Evolutionary conservation across 805 yeast genomes (phyloP).

Genomic region (Candida railenensis): DNA sequence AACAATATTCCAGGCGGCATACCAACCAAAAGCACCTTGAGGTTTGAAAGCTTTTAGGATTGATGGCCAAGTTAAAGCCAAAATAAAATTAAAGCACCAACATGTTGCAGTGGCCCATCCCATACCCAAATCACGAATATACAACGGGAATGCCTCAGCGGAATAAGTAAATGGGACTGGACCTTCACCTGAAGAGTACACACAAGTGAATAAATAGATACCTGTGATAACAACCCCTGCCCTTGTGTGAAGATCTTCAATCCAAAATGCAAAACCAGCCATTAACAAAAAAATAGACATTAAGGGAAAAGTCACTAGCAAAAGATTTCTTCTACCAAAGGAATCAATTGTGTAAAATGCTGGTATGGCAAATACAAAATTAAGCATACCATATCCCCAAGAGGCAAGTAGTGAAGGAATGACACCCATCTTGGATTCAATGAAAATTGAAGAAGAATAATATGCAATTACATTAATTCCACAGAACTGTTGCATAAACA

Average conservation of each 20-base stretch:
- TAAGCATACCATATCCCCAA: slow-evolving; percentile 82
- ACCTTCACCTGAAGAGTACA: slow-evolving; percentile 84
- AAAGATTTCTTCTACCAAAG: slow-evolving; percentile 67
- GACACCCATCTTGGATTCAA: slow-evolving; percentile 61
- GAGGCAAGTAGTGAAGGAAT: slow-evolving; percentile 72
- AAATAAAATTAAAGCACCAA: slow-evolving; percentile 70
- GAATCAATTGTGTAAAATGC: slow-evolving; percentile 78
- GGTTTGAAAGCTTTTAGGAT: slow-evolving; percentile 63
- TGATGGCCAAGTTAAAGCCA: slow-evolving; percentile 80
- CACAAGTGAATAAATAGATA: slow-evolving; percentile 68
- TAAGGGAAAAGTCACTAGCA: slow-evolving; percentile 60
- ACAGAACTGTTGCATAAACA: slow-evolving; percentile 90
- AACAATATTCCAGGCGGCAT: slow-evolving; percentile 79
- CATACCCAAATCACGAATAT: slow-evolving; percentile 79
- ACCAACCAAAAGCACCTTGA: slow-evolving; percentile 87
- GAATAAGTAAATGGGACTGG: slow-evolving; percentile 89
- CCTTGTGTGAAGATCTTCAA: slow-evolving; percentile 53
- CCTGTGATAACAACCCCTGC: slow-evolving; percentile 71
- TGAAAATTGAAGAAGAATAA: slow-evolving; percentile 76
- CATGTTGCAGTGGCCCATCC: slow-evolving; percentile 73
- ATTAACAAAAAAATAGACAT: slow-evolving; percentile 60
- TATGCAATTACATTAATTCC: slow-evolving; percentile 88
- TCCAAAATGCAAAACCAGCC: slow-evolving; percentile 74
- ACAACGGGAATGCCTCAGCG: slow-evolving; percentile 78
- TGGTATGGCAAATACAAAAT: slow-evolving; percentile 79